Conservation (phyloP, 495 filamentous ascomycete genomes). For the Aspergillus wentii region DNA sequence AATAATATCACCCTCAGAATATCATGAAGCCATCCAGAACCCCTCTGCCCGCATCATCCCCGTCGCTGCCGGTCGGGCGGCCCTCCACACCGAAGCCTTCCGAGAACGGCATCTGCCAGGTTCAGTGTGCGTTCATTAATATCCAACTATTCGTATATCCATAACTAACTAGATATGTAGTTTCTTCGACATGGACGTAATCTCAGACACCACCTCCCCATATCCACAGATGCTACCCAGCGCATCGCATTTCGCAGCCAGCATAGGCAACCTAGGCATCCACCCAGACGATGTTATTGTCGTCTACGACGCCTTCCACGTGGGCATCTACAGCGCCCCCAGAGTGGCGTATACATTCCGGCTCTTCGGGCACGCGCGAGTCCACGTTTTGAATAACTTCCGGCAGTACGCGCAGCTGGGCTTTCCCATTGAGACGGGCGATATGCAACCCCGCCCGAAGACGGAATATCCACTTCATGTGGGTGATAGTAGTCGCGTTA, state of each 20-base stretch:
- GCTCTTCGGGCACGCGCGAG: conserved; percentile 19
- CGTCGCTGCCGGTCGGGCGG: conserved; percentile 15
- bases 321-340: conserved; percentile 25
- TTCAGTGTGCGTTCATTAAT: conserved; percentile 16
- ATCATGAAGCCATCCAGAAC: too few relatives aligned
- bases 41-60: conserved; percentile 17
- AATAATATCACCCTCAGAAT: too few relatives aligned
- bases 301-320: conserved; percentile 25
- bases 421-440: conserved; percentile 4
- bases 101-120: conserved; percentile 21
- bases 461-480: conserved; percentile 6
- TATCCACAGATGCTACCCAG: conserved; percentile 28
- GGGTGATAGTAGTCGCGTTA: conserved; percentile 6
- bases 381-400: conserved; percentile 33
- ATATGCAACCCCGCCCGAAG: neutral
- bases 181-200: conserved; percentile 28
- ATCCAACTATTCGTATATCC: neutral
- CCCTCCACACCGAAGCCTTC: conserved; percentile 7
- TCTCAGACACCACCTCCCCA: conserved; percentile 15
- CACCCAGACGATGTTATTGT: conserved; percentile 22
- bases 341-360: conserved; percentile 26
- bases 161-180: conserved; percentile 7
- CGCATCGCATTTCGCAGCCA: conserved; percentile 13
- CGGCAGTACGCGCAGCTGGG: conserved; percentile 14
- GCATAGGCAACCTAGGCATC: conserved; percentile 18